Base-by-base conservation (phyloP, 148 eudicot genomes). In the Spergularia marina region DNA sequence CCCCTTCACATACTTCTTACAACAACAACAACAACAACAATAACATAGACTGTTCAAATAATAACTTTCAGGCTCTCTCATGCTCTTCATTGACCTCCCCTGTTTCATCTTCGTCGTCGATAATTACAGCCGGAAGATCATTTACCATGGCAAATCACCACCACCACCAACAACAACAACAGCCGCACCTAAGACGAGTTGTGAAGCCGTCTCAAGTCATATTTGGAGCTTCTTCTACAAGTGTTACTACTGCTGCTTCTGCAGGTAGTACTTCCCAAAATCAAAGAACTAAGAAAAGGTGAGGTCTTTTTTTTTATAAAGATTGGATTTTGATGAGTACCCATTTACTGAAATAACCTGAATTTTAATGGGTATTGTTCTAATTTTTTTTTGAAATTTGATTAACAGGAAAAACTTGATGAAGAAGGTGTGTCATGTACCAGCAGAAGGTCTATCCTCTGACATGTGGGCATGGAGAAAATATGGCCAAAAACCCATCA, bases 401-500 rank as follows among this genome's bases (percentile, higher is more conserved):
- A 30, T 30, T 1, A 40, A 67, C 80, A 92, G 97, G 85, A 95
- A 89, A 80, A 88, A 87, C 61, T 84, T 90, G 84, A 65, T 82
- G 85, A 92, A 95, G 84, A 90, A 84, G 82, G 94, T 95, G 49
- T 86, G 89, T 56, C 90, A 95, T 81, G 97, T 95, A 68, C 88
- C 98, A 17, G 97, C 89, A 41, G 97, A 91, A 82, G 97, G 90
- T 65, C 81, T 90, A 57, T 85, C 97, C 52, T 85, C 91, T 49
- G 98, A 95, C 70, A 79, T 82, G 88, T 95, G 98, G 98, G 94
- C 96, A 55, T 95, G 98, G 98, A 85, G 96, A 79, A 95, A 95
- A 84, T 92, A 95, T 77, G 98, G 98, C 6, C 96, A 95, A 64
- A 95, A 95, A 76, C 98, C 98, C 84, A 92, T 92, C 73, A 95